Conservation (phyloP, 164 flowering plant species). For the Cinnamomum micranthum region DNA sequence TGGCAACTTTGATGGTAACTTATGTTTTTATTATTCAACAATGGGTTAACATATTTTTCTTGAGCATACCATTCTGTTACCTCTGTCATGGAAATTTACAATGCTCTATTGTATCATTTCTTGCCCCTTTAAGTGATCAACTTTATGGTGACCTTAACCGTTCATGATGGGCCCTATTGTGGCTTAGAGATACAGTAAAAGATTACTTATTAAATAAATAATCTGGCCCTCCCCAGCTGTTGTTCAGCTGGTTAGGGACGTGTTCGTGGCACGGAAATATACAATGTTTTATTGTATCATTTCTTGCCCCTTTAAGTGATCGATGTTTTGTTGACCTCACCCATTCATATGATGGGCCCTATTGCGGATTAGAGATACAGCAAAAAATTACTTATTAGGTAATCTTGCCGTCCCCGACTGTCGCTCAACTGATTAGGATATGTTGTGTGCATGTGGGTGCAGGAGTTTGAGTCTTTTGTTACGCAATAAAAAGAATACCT, state of each 20-base stretch:
- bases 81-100: background rate
- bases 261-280: background rate
- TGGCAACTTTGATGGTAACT: conserved; percentile 93
- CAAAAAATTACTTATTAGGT: background rate
- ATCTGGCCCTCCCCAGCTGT: no score
- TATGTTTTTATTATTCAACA: background rate
- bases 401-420: no score
- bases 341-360: background rate
- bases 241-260: no score
- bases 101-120: background rate
- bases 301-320: background rate
- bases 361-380: background rate
- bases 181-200: background rate
- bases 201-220: background rate
- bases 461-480: no score
- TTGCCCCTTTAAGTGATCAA: background rate
- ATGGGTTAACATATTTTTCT: background rate
- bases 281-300: background rate
- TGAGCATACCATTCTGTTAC: background rate
- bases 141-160: background rate
- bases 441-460: no score
- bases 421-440: no score
- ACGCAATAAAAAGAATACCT: no score
- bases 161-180: background rate
- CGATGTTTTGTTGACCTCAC: background rate